Base-by-base conservation (phyloP, 495 filamentous ascomycete genomes). In the Penicillium coffeae region DNA sequence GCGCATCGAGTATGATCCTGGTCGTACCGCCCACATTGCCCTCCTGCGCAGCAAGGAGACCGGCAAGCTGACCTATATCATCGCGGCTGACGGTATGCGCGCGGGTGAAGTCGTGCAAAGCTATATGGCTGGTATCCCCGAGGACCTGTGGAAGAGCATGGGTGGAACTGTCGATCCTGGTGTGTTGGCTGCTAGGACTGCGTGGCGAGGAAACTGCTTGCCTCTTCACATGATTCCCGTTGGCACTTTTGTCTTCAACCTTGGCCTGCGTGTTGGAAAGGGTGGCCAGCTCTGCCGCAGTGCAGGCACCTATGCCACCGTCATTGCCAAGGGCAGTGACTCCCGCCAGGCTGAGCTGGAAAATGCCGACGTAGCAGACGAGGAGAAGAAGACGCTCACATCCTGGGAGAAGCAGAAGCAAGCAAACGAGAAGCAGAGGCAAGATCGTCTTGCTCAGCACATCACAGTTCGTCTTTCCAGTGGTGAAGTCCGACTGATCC, bases 1-100 rank as follows among this genome's bases (percentile, higher is more conserved):
- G 56, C 81, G 93, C 46, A 96, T 98, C 62, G 93, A 98, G 69
- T 87, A 95, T 62, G 93, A 98, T 56, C 93, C 93, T 1, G 89
- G 89, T 40, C 87, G 93, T 22, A 93, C 80, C 58, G 91, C 91
- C 3, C 93, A 98, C 63, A 94, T 98, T 59, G 93, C 93, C 2
- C 73, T 98, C 41, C 56, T 96, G 21, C 67, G 66, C 47, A 89
- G 77, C 39, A 76, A 87, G 53, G 78, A 88, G 41, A 80, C 62
- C 12, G 53, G 60, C 6, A 68, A 66, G 22, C 25, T 74, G 72
- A 90, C 81, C 56, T 98, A 98, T 66, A 93, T 97, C 54, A 71
- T 97, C 40, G 93, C 93, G 3, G 82, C 92, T 0, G 91, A 97
- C 50, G 92, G 93, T 20, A 86, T 95, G 86, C 78, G 92, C 42